These are phyloP conservation scores for Fusarium sp. DNA, from an alignment of 2,329 filamentous ascomycete genomes.

Conservation along the genomic window DNA sequence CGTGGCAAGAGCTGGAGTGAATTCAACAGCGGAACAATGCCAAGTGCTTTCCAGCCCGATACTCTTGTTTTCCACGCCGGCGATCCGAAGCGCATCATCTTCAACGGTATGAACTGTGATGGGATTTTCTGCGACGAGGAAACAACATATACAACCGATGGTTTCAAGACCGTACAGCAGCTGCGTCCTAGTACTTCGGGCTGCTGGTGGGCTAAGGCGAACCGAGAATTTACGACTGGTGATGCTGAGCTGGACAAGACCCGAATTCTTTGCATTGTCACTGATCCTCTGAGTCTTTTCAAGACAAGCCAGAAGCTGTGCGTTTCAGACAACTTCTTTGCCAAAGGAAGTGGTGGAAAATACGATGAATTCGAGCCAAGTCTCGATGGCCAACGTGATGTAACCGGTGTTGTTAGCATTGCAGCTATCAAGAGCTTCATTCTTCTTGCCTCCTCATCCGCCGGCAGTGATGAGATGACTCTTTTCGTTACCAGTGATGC, in stretches of 20 bases:
- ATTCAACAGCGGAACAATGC: conserved; percentile 74
- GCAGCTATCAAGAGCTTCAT: conserved; percentile 89
- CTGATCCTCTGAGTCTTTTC: conserved; percentile 77
- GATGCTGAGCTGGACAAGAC: conserved; percentile 73
- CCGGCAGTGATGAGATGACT: conserved; percentile 88
- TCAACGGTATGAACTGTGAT: conserved; percentile 79
- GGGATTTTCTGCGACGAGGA: conserved; percentile 73
- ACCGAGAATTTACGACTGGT: conserved; percentile 78
- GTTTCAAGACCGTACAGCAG: conserved; percentile 77
- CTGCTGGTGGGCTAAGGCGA: conserved; percentile 89
- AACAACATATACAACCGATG: conserved; percentile 83
- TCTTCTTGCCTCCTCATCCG: conserved; percentile 83
- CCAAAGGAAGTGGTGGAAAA: conserved; percentile 56
- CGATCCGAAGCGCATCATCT: conserved; percentile 87
- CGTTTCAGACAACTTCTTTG: conserved; percentile 87
- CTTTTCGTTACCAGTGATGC: conserved; percentile 91
- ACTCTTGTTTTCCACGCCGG: conserved; percentile 82
- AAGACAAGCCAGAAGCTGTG: conserved; percentile 82
- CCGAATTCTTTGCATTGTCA: conserved; percentile 83
- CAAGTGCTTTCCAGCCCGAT: conserved; percentile 64
- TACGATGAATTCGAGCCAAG: conserved; percentile 79
- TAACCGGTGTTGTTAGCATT: conserved; percentile 84
- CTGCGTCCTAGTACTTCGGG: conserved; percentile 77
- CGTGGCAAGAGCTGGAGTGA: conserved; percentile 83
- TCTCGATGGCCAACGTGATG: conserved; percentile 78